Percentiles rank a stretch among this genome's conserved stretches.
Conservation (phyloP, 768 basidiomycete species). For the Piloderma croceum region DNA sequence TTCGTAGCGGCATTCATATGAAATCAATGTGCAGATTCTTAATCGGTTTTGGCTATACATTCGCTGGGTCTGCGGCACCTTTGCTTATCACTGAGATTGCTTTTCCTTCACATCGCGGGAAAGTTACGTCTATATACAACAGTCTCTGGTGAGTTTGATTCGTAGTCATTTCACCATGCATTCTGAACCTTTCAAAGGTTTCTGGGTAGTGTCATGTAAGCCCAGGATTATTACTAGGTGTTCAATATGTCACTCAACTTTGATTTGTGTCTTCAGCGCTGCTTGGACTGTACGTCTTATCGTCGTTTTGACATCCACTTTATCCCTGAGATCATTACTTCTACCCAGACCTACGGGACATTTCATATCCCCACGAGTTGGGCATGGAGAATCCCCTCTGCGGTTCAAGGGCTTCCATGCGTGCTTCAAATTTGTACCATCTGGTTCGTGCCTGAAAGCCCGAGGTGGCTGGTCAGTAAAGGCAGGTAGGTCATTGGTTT, state of each 20-base stretch:
- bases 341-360: constrained; percentile 34
- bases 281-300: constrained; percentile 20
- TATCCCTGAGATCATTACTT: constrained; percentile 4
- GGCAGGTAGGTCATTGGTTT: constrained; percentile 9
- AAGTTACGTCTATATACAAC: constrained; percentile 30
- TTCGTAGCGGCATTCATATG: constrained; percentile 4
- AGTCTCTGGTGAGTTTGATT: constrained; percentile 17
- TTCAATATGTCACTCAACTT: constrained; percentile 17
- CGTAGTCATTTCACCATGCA: not conserved
- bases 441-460: constrained; percentile 38
- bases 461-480: constrained; percentile 24
- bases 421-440: constrained; percentile 33
- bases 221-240: not conserved
- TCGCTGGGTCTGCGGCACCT: constrained; percentile 33
- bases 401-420: constrained; percentile 31
- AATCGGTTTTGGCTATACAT: constrained; percentile 29
- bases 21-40: constrained; percentile 3
- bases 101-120: constrained; percentile 37
- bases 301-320: constrained; percentile 13
- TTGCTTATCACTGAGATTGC: constrained; percentile 38
- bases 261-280: constrained; percentile 11
- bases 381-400: constrained; percentile 37
- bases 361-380: constrained; percentile 26
- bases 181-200: not conserved
- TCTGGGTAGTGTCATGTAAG: constrained; percentile 5